These are phyloP conservation scores for Leccinum fibrillosum DNA, from an alignment of 768 basidiomycete species.

Conservation along the genomic window DNA sequence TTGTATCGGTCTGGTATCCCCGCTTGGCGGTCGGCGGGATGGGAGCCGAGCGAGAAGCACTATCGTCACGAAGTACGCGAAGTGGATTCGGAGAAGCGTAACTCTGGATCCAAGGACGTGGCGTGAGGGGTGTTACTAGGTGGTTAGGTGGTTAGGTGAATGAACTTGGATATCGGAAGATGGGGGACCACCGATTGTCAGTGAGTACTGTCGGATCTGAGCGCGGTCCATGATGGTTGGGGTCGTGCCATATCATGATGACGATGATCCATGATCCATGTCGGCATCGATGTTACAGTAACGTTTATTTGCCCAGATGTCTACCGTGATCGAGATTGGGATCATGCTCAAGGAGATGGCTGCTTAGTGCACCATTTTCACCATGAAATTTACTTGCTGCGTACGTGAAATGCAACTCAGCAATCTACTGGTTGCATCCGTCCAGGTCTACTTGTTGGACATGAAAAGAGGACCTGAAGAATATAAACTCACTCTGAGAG, in stretches of 20 bases:
- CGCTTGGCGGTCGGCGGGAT: slow-evolving; percentile 62
- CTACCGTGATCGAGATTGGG: not conserved
- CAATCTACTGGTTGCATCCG: no score
- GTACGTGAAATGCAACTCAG: no score
- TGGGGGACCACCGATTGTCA: not conserved
- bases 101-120: slow-evolving; percentile 21
- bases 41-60: slow-evolving; percentile 51
- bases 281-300: no score
- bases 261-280: not conserved
- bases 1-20: slow-evolving; percentile 64
- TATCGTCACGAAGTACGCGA: slow-evolving; percentile 18
- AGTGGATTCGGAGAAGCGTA: slow-evolving; percentile 17
- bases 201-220: not conserved
- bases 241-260: not conserved
- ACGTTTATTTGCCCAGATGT: not conserved
- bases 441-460: no score
- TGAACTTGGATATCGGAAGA: not conserved
- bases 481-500: no score
- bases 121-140: not conserved
- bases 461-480: no score
- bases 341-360: no score
- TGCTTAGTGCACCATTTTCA: not conserved
- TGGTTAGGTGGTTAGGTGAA: not conserved
- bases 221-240: not conserved
- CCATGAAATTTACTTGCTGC: no score